Evolutionary conservation across 1,139 yeast species (phyloP).

Genomic region (Geotrichum siamense): DNA sequence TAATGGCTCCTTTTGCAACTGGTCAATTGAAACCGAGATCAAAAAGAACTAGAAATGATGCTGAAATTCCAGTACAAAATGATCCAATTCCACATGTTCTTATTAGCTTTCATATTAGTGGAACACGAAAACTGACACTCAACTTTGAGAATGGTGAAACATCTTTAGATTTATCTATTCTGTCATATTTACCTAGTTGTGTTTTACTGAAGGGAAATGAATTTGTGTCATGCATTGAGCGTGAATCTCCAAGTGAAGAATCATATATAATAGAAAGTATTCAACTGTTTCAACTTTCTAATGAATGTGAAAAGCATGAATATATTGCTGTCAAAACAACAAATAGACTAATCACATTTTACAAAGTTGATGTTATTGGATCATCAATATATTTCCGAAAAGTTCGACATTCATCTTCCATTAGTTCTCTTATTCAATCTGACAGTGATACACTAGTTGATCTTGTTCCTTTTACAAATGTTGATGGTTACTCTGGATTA

Average conservation of each 20-base stretch:
- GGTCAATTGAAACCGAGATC: conserved; percentile 5
- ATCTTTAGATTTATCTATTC: conserved; percentile 9
- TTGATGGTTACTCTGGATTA: conserved; percentile 18
- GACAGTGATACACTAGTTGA: conserved; percentile 47
- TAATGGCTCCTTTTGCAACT: conserved; percentile 1
- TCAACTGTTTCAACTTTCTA: conserved; percentile 10
- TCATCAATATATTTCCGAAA: conserved; percentile 8
- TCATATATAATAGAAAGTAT: background rate
- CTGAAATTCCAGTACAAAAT: conserved; percentile 6
- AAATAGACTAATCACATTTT: conserved; percentile 9
- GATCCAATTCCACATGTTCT: background rate
- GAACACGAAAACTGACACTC: background rate
- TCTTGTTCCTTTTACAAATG: conserved; percentile 15
- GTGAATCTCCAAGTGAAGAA: background rate
- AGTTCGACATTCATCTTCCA: conserved; percentile 22
- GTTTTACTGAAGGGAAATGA: conserved; percentile 6
- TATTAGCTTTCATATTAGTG: no score
- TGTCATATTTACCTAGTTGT: conserved; percentile 5
- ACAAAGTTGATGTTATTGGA: conserved; percentile 5
- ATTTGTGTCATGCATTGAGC: background rate
- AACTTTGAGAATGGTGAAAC: conserved; percentile 3
- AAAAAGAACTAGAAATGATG: conserved; percentile 14
- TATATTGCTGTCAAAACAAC: conserved; percentile 14
- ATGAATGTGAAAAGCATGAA: conserved; percentile 13
- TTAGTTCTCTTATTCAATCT: conserved; percentile 37